phyloP scores from a whole-genome alignment of 441 rosid genomes.

The Adansonia grandidieri region DNA sequence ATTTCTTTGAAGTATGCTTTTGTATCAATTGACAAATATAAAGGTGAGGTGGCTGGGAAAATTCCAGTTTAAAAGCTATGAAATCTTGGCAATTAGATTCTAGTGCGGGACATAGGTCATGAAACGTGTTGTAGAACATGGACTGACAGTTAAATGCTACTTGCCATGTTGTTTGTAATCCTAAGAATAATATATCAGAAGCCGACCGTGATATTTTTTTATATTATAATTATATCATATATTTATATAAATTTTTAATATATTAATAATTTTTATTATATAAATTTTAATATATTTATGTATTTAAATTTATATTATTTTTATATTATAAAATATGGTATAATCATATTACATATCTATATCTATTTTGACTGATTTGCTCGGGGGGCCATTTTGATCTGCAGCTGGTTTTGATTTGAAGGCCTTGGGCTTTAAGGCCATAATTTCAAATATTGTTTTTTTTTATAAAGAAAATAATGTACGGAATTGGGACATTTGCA shows the following conservation, averaged over 20 bases:
- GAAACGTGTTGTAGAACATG: background rate
- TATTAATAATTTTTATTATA: too few relatives aligned
- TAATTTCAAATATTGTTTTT: background rate
- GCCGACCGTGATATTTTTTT: background rate
- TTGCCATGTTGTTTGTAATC: too few relatives aligned
- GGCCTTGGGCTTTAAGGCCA: too few relatives aligned
- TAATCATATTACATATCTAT: too few relatives aligned
- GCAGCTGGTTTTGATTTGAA: background rate
- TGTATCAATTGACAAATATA: background rate
- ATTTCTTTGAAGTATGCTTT: too few relatives aligned
- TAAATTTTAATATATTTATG: too few relatives aligned
- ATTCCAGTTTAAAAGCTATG: too few relatives aligned
- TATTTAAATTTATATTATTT: too few relatives aligned
- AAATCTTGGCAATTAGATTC: background rate
- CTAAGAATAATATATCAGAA: background rate
- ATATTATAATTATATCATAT: background rate
- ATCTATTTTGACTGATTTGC: background rate
- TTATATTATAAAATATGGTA: too few relatives aligned
- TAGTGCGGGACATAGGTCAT: background rate
- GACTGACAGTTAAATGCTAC: background rate
- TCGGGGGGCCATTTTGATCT: background rate
- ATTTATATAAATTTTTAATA: background rate
- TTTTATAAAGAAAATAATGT: background rate
- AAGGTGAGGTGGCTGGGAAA: constrained; percentile 4
- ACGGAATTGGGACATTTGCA: background rate